Base-by-base conservation (phyloP, 352 stramenopile species). In the Pythium sukuiense region DNA sequence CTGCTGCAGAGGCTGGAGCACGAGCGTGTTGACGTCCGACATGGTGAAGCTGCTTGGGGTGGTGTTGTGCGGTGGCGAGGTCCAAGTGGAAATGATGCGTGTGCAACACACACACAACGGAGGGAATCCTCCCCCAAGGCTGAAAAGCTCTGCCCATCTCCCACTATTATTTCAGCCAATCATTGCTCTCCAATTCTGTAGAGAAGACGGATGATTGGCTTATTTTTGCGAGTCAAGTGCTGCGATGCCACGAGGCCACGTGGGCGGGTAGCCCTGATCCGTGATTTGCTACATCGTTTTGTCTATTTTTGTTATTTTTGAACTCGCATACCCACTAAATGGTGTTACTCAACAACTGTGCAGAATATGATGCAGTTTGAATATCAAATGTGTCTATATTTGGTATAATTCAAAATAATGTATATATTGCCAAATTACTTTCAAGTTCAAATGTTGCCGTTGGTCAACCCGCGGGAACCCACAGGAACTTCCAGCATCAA, bases 1-100 rank as follows among this genome's bases (percentile, higher is more conserved):
- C 83, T 99, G 81, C 70, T 96, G 91, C 65, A 99, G 80, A 20
- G 97, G 96, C 76, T 98, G 88, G 76, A 99, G 98, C 59, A 99
- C 87, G 74, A 95, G 83, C 53, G 85, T 77, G 80, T 95, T 95
- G 73, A 94, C 82, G 85, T 95, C 87, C 70, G 87, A 95, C 87
- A 95, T 95, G 66, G 54, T 74, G 60, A 43, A 20, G 7, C 18
- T 41, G 32, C 18, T 6, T 55, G 37, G 39, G 50, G 37, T 27
- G 52, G 48, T 59, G 45, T 59, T 65, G 33, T 45, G n/a, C 39
- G 3, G 69, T 24, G 64, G 16, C 11, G 49, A 66, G 57, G 55
- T 59, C 55, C 32, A 59, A 63, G 58, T 62, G 64, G 56, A 60
- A 65, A 70, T 69, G 55, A 14, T 9, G 55, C 43, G 37, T 30